phyloP scores from a whole-genome alignment of 225 moss, liverwort and hornwort species.

The Neckera pumila region DNA sequence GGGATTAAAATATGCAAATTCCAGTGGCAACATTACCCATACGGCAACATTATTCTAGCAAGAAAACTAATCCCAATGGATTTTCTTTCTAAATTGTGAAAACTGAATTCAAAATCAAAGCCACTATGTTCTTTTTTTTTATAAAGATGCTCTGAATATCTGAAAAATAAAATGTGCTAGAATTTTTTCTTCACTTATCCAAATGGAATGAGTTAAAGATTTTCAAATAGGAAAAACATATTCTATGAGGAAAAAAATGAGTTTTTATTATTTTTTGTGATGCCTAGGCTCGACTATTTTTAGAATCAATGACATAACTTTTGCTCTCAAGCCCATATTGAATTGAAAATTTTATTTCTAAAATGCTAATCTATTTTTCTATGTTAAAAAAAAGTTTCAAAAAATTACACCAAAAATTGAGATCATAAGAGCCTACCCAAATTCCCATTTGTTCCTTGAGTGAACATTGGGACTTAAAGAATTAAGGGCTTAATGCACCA shows the following conservation, averaged over 20 bases:
- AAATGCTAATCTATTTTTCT: background rate
- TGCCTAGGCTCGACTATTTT: background rate
- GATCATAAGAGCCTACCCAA: background rate
- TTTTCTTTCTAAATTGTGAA: background rate
- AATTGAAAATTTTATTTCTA: background rate
- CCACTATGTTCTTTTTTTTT: accelerated
- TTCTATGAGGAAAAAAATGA: background rate
- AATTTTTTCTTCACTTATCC: background rate
- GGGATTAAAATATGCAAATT: background rate
- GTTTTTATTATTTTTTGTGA: background rate
- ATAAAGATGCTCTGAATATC: background rate
- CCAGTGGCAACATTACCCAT: background rate
- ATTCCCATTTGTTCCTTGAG: background rate
- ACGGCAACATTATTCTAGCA: background rate
- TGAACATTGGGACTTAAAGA: too few relatives aligned
- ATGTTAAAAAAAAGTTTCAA: background rate
- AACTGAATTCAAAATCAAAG: background rate
- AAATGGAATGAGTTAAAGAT: background rate
- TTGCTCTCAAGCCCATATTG: background rate
- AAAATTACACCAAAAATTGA: background rate
- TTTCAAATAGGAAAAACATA: background rate
- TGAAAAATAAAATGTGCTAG: background rate
- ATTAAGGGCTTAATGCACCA: too few relatives aligned
- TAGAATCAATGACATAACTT: background rate
- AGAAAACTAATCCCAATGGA: accelerated